Base-by-base conservation (phyloP, 352 stramenopile species). In the Elongisporangium prolatum region DNA sequence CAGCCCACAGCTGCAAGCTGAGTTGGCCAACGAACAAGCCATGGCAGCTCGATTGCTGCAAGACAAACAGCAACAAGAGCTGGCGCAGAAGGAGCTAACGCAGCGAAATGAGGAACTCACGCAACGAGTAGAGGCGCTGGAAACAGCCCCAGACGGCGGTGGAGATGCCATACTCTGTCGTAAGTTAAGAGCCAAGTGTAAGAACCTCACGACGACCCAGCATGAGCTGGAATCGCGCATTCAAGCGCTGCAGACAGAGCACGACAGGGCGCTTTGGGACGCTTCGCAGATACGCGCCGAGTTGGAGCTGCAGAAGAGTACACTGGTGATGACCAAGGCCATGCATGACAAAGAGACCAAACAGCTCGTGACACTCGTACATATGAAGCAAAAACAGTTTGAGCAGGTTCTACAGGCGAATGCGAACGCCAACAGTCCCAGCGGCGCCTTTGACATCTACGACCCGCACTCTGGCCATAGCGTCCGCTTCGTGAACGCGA, bases 341-440 rank as follows among this genome's bases (percentile, higher is more conserved):
- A 90, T 90, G 80, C 74, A 90, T 37, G 70, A 86, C 4, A 86
- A 86, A 38, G 80, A 90, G 61, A 86, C 72, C 56, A 78, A 72
- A 56, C 80, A 88, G 50, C 68, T 90, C 3, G 65, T 77, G 40
- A 64, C 66, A 0, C 49, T 87, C 4, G 52, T 86, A 5, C 67
- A 80, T 8, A 60, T 63, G 22, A 80, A 72, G 9, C 63, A 81
- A 24, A 48, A 56, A 1, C 72, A 86, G 40, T 74, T 85, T 21
- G 55, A 50, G 3, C 63, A 77, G 21, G 63, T 86, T 17, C 62
- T 74, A 55, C 59, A 73, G 8, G 56, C 65, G 1, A 71, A 68
- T 20, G 38, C 47, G 10, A 24, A 52, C 38, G 56, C 52, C 3
- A 50, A 18, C 4, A 37, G 28, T 7, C 17, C 6, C n/a, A 38